Base-by-base conservation (phyloP, 2,329 filamentous ascomycete species). In the Xylariomycetidae sp. region DNA sequence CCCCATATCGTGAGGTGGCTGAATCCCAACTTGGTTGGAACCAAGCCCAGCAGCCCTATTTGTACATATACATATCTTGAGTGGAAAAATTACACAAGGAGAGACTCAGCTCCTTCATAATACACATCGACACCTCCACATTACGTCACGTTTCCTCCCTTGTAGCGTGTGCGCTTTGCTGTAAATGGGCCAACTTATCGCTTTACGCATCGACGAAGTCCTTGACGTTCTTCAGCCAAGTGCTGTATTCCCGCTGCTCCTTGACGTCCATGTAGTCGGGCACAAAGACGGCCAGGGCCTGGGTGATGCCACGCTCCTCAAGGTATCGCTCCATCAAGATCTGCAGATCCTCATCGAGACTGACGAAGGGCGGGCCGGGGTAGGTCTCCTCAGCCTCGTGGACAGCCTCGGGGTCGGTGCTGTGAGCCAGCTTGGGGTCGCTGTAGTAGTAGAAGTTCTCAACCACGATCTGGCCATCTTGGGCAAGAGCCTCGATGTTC, bases 251-350 rank as follows among this genome's bases (percentile, higher is more conserved):
- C 67, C 81, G 85, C 78, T 97, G 90, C 78, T 98, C 92, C 82
- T 98, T 98, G 66, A 85, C 79, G 59, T 97, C 88, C 56, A 97
- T 89, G 69, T 95, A 98, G 62, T 97, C 89, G 23, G 89, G 88
- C 27, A 94, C 82, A 63, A 97, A 96, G 48, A 89, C 69, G 34
- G 89, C 90, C 51, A 98, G 76, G 38, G 82, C 77, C 51, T 84
- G 81, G 55, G 90, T 88, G 64, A 98, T 79, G 45, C 90, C 92
- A 51, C 92, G 80, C 75, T 96, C 92, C 64, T 95, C 88, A 44
- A 98, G 77, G 69, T 90, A 98, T 51, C 84, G 80, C 74, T 97
- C 90, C 59, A 97, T 74, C 51, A 95, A 74, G 34, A 88, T 74
- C 72, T 97, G 90, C 27, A 98, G 77, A 59, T 97, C 90, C 69